These are phyloP conservation scores for Rhynchosporium secalis DNA, from an alignment of 2,329 filamentous ascomycete genomes.

Conservation along the genomic window DNA sequence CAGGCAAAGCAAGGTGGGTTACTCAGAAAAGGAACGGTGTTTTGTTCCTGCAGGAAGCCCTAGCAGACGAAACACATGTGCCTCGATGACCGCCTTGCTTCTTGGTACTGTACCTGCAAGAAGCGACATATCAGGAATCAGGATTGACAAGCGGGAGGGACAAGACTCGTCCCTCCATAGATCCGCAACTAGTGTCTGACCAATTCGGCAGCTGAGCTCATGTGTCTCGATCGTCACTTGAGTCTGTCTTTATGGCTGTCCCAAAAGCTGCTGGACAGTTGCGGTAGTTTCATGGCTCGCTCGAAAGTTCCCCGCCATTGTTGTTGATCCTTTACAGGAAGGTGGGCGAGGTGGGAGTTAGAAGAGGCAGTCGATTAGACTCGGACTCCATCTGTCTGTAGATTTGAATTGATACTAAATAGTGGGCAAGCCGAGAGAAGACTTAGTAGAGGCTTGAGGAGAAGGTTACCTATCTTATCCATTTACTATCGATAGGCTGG, in stretches of 20 bases:
- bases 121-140: conserved; percentile 17
- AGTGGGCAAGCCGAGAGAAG: neutral
- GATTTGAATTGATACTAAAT: too few relatives aligned
- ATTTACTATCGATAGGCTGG: conserved; percentile 21
- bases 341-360: neutral
- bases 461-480: conserved; percentile 6
- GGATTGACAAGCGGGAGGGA: conserved; percentile 11
- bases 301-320: conserved; percentile 16
- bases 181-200: conserved; percentile 17
- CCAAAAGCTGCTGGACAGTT: conserved; percentile 14
- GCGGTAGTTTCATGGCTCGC: conserved; percentile 31
- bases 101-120: conserved; percentile 16
- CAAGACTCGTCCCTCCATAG: conserved; percentile 7
- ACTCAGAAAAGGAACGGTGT: conserved; percentile 8
- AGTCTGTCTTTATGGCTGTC: conserved; percentile 13
- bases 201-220: conserved; percentile 6
- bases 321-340: neutral
- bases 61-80: conserved; percentile 21
- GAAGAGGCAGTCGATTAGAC: neutral
- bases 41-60: conserved; percentile 32
- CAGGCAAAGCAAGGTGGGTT: neutral
- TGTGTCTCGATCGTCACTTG: conserved; percentile 21
- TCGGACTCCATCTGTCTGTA: too few relatives aligned
- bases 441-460: conserved; percentile 17
- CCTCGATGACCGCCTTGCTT: conserved; percentile 3